A percentile compares a stretch with the other conserved stretches of the same genome.
phyloP scores from a whole-genome alignment of 164 flowering plant species.

The Vitis amurensis region DNA sequence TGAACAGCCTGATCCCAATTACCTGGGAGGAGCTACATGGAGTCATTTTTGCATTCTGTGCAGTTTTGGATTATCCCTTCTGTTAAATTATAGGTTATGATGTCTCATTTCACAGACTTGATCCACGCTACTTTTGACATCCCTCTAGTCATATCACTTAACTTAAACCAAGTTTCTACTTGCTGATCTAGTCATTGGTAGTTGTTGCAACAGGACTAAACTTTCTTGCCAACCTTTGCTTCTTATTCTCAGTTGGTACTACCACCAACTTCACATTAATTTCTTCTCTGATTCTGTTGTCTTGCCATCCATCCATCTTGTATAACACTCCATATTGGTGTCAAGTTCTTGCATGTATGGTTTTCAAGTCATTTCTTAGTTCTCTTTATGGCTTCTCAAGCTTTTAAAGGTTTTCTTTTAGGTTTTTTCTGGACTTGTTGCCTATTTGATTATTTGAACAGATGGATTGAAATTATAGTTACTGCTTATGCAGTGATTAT shows the following conservation, averaged over 20 bases:
- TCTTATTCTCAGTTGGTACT: background rate
- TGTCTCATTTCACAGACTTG: background rate
- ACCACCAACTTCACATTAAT: background rate
- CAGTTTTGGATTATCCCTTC: background rate
- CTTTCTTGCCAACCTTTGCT: background rate
- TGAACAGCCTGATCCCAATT: background rate
- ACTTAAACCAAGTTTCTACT: background rate
- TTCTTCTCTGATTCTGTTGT: background rate
- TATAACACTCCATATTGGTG: too few species aligned
- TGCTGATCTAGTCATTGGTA: too few species aligned
- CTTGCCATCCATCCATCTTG: background rate
- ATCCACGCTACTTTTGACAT: background rate
- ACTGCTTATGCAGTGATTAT: conserved; percentile 56
- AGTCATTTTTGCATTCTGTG: background rate
- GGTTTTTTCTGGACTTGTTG: too few species aligned
- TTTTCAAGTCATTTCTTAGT: too few species aligned
- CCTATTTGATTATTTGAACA: too few species aligned
- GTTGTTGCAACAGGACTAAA: background rate
- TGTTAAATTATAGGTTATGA: background rate
- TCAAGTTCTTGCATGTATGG: too few species aligned
- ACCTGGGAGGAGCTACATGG: background rate
- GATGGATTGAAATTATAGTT: too few species aligned
- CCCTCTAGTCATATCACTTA: background rate
- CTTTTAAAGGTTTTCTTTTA: too few species aligned
- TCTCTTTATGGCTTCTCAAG: too few species aligned